Evolutionary conservation across 768 basidiomycete species (phyloP), one percentile per base, ranked within the genome.

Genomic region (Pleurotus platypus): DNA sequence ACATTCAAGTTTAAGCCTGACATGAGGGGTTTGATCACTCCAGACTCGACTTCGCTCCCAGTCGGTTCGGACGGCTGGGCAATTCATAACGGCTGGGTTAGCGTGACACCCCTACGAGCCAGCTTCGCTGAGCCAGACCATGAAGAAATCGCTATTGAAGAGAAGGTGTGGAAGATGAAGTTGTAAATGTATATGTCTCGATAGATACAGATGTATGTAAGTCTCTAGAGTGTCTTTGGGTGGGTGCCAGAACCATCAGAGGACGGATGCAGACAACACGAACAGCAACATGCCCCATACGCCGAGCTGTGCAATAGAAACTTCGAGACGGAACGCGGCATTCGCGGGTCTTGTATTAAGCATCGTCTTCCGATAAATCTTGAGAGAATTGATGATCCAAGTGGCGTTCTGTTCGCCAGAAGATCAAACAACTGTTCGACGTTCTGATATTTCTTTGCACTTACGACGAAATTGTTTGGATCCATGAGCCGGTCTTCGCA

Each of bases 21-120:
- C 49, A 82, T 94, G 77, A 72, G 72, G n/a, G 77, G 75, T 9
- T 73, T 95, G 12, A 78, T 95, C 45, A 76, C 75, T 45, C 91
- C 91, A 2, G 68, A 77, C 12, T 59, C 76, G 46, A 78, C 81
- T 2, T 67, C 67, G 15, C 71, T 94, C n/a, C 90, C 92, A 1
- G 73, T 81, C 16, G 93, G 91, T 2, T 85, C 89, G 8, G 94
- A 97, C 69, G 84, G 82, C 0, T 92, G 90, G 89, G 92, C 90
- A 13, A 73, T 94, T 30, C 73, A 77, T 57, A 77, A 84, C 57
- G 90, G 87, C 4, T 82, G 75, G 62, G 86, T 82, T 35, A 89
- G 88, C 61, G 84, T 94, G 2, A 92, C 92, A 20, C 90, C 92
- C 3, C 70, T 94, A 55, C 78, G 83, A 55, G 85, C 92, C 13